These are phyloP conservation scores for Plasmodium fragile DNA, from an alignment of 169 alveolate genomes.

Conservation along the genomic window DNA sequence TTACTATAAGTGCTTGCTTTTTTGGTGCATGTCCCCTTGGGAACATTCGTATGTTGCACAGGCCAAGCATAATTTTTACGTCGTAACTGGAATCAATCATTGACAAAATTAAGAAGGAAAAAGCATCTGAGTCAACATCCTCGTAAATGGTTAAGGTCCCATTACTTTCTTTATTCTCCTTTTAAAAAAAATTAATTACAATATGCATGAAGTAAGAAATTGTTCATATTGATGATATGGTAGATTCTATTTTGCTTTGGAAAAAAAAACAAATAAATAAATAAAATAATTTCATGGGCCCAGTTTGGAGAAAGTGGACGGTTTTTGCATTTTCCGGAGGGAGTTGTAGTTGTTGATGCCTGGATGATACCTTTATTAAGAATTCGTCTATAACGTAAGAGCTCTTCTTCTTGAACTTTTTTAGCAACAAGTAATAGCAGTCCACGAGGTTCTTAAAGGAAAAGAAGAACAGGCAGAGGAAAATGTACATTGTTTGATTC, in stretches of 20 bases:
- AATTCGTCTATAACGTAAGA: slow-evolving; percentile 66
- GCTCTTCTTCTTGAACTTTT: slow-evolving; percentile 56
- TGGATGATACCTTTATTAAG: slow-evolving; percentile 43
- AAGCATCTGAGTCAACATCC: slow-evolving; percentile 47
- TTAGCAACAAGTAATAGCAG: slow-evolving; percentile 59
- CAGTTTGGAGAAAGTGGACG: not conserved
- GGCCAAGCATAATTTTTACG: slow-evolving; percentile 6
- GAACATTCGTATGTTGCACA: not conserved
- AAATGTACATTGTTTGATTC: not conserved
- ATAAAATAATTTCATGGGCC: not conserved
- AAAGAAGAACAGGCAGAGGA: not conserved
- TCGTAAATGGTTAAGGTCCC: slow-evolving; percentile 51
- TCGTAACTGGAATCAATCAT: slow-evolving; percentile 68
- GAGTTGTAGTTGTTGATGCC: not conserved
- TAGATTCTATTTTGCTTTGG: not conserved
- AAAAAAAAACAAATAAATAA: not conserved
- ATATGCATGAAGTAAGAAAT: not conserved
- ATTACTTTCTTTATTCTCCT: slow-evolving; percentile 65
- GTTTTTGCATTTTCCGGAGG: not conserved
- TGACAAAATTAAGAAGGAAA: slow-evolving; percentile 54
- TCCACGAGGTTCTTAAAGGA: slow-evolving; percentile 35
- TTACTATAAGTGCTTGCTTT: not conserved
- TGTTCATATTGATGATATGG: not conserved
- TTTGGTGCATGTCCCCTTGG: not conserved
- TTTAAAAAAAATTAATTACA: not conserved